Evolutionary conservation across 345 rosid genomes (phyloP), one percentile per base, ranked within the genome.

Genomic region (Populus alba): DNA sequence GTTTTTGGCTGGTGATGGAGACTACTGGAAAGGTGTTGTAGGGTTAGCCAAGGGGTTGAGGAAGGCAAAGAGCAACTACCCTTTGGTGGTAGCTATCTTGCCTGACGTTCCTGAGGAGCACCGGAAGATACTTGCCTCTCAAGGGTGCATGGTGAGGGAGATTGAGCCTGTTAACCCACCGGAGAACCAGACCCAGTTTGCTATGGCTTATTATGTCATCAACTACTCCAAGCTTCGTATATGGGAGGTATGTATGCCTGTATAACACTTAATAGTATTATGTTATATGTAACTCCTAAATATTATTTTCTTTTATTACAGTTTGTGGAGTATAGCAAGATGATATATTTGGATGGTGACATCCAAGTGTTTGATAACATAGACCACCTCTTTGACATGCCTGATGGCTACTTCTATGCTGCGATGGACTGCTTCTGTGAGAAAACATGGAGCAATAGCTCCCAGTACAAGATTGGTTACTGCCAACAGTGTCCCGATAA

Each of bases 61-160:
- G 67, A 92, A 90, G 78, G 92, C 77, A 0, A 82, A 82, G 71
- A 90, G 91, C 71, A 82, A 79, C 16, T 89, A 92, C 77, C 95
- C 95, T 59, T 90, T 94, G 0, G 90, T 92, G 75, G 98, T 94
- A 68, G 95, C 95, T n/a, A 37, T 92, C 43, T 77, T 94, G 68
- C 94, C 97, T n/a, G 95, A 94, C 43, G 97, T 94, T 2, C 97
- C 98, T 0, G 88, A 86, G 79, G 95, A 91, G 38, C 98, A 94
- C 83, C 87, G 91, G 35, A 73, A 81, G 79, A 87, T 88, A 66
- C 73, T 94, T 80, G 83, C 76, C 77, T 79, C 85, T 70, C 94
- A 92, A 57, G 98, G 97, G n/a, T 94, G 97, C 61, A 67, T 91
- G 3, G 38, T 91, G 18, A 81, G 78, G 0, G 97, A 92, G 84